Percentiles rank a stretch among this genome's conserved stretches.
Conservation (phyloP, 208 protist species). For the Leishmania major region DNA sequence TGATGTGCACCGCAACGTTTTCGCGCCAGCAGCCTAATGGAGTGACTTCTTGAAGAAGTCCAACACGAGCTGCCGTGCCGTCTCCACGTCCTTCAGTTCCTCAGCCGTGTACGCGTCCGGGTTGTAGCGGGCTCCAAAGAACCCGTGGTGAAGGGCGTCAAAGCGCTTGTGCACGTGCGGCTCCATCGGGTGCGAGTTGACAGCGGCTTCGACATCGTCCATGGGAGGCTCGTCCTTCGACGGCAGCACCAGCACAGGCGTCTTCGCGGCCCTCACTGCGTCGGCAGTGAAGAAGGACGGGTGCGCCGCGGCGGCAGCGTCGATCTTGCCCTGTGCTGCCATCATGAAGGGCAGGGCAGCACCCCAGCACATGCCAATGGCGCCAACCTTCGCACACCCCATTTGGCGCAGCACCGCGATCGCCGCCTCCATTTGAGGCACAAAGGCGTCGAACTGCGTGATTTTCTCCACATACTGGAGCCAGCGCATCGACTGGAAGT, state of each 20-base stretch:
- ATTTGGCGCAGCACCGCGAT: slow-evolving; percentile 43
- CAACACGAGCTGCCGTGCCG: slow-evolving; percentile 23
- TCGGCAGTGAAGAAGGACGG: slow-evolving; percentile 33
- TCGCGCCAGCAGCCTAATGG: neutral
- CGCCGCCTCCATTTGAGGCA: slow-evolving; percentile 27
- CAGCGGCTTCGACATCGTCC: slow-evolving; percentile 37
- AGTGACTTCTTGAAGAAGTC: slow-evolving; percentile 47
- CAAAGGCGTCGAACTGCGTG: slow-evolving; percentile 16
- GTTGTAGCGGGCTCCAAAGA: slow-evolving; percentile 51
- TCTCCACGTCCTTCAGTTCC: slow-evolving; percentile 31
- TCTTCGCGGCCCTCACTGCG: slow-evolving; percentile 16
- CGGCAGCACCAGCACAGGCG: slow-evolving; percentile 43
- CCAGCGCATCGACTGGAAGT: slow-evolving; percentile 29
- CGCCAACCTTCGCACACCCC: slow-evolving; percentile 45
- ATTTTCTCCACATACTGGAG: neutral
- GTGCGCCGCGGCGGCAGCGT: slow-evolving; percentile 44
- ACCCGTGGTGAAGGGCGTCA: slow-evolving; percentile 51
- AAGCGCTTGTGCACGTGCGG: slow-evolving; percentile 46
- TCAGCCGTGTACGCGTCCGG: slow-evolving; percentile 31
- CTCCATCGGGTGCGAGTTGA: slow-evolving; percentile 29
- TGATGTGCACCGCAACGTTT: neutral
- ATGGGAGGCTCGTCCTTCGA: slow-evolving; percentile 54
- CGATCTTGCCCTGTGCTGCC: slow-evolving; percentile 25
- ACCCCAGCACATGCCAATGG: slow-evolving; percentile 71
- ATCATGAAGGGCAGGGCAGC: slow-evolving; percentile 31